These are phyloP conservation scores for Linum trigynum DNA, from an alignment of 345 rosid genomes.

Conservation along the genomic window DNA sequence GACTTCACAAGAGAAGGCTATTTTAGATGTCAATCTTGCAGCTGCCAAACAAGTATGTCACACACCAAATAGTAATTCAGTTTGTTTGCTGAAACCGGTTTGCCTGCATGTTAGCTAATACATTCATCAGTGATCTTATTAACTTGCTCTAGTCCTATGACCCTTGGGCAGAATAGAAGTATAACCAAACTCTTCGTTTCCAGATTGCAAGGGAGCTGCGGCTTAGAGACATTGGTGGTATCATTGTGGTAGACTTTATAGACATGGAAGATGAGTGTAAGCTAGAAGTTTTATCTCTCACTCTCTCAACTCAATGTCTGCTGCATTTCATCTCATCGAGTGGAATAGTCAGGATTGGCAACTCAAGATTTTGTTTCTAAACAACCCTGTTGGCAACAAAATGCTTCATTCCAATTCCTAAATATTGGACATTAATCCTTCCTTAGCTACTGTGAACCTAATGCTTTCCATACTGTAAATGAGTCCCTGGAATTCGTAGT, in stretches of 20 bases:
- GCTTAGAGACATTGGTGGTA: constrained; percentile 91
- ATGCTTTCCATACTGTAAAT: no score
- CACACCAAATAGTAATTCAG: constrained; percentile 1
- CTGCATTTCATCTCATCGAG: not conserved
- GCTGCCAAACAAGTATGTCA: constrained; percentile 83
- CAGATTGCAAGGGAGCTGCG: constrained; percentile 98
- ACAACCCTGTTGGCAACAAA: no score
- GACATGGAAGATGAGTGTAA: constrained; percentile 91
- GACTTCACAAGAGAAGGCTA: constrained; percentile 84
- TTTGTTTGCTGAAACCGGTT: not conserved
- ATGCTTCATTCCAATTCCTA: no score
- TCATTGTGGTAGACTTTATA: constrained; percentile 95
- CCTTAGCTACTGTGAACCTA: no score
- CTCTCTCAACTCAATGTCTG: not conserved
- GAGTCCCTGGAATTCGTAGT: no score
- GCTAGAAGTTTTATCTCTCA: constrained; percentile 27
- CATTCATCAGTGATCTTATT: not conserved
- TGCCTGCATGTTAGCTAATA: not conserved
- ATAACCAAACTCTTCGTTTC: constrained; percentile 15
- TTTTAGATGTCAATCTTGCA: constrained; percentile 81
- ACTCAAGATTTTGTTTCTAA: no score
- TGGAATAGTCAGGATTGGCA: no score
- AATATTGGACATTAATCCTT: no score
- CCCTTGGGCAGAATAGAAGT: constrained; percentile 7
- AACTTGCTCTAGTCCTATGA: constrained; percentile 4